phyloP scores from a whole-genome alignment of 192 early-diverging fungal species.

The Rhizophagus sp. region DNA sequence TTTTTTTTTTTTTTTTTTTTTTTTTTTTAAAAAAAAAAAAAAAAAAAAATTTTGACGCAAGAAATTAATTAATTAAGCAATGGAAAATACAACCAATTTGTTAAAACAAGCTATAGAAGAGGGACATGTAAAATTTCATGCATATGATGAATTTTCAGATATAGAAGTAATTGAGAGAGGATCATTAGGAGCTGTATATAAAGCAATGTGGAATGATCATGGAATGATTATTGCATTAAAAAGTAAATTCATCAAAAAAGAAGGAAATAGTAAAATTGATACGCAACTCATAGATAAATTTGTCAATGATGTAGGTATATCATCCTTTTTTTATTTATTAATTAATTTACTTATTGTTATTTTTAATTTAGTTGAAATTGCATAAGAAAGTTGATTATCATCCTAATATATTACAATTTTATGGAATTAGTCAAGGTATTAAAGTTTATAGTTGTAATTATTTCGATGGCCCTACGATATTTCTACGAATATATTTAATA shows the following conservation, averaged over 20 bases:
- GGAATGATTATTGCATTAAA: constrained; percentile 14
- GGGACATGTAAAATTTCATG: background rate
- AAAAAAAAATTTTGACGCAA: too few relatives aligned
- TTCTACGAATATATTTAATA: background rate
- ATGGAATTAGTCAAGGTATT: constrained; percentile 11
- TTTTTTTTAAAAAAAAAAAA: too few relatives aligned
- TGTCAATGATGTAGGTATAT: background rate
- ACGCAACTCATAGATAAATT: background rate
- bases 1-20: too few relatives aligned
- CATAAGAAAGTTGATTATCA: constrained; percentile 25
- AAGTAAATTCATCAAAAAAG: background rate
- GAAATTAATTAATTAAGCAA: background rate
- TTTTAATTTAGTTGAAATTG: constrained; percentile 7
- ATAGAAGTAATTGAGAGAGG: background rate
- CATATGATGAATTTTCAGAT: constrained; percentile 12
- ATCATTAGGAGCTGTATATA: background rate
- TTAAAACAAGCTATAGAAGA: background rate
- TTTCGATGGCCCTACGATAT: background rate
- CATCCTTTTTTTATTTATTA: background rate
- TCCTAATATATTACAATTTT: constrained; percentile 14
- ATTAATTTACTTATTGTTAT: background rate
- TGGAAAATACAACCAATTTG: background rate
- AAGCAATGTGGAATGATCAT: background rate
- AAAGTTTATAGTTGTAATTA: too few relatives aligned
- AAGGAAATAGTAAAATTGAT: background rate